phyloP scores from a whole-genome alignment of 495 filamentous ascomycete species.

The Lepidopterella palustris region DNA sequence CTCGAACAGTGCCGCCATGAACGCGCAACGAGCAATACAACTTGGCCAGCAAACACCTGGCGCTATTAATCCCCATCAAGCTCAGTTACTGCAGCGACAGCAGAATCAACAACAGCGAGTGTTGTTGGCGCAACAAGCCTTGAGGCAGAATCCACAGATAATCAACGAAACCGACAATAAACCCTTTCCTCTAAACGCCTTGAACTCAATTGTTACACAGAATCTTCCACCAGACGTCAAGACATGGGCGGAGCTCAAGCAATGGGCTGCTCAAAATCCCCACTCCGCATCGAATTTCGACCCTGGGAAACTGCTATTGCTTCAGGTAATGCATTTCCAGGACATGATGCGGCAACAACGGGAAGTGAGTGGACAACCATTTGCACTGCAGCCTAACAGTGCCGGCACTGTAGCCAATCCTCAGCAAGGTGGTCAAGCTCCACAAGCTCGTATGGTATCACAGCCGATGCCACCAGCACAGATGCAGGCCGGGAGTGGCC shows the following conservation, averaged over 20 bases:
- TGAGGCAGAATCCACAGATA: conserved; percentile 19
- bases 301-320: conserved; percentile 5
- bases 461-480: conserved; percentile 8
- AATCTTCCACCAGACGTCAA: conserved; percentile 15
- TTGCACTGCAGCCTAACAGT: conserved; percentile 13
- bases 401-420: not conserved
- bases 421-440: conserved; percentile 22
- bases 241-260: conserved; percentile 28
- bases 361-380: not conserved
- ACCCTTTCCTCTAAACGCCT: conserved; percentile 10
- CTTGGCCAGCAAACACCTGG: conserved; percentile 12
- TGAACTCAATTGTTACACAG: conserved; percentile 5
- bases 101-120: conserved; percentile 9
- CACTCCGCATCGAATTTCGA: conserved; percentile 9
- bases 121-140: not conserved
- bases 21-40: conserved; percentile 9
- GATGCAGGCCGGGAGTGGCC: not conserved
- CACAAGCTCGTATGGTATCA: conserved; percentile 30
- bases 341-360: conserved; percentile 12
- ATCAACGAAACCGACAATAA: conserved; percentile 11
- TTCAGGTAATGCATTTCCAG: conserved; percentile 23
- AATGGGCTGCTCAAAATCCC: conserved; percentile 22
- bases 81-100: not conserved
- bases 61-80: conserved; percentile 14
- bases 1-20: conserved; percentile 12